Base-by-base conservation (phyloP, 2,329 filamentous ascomycete species). In the Nigrospora osmanthi region DNA sequence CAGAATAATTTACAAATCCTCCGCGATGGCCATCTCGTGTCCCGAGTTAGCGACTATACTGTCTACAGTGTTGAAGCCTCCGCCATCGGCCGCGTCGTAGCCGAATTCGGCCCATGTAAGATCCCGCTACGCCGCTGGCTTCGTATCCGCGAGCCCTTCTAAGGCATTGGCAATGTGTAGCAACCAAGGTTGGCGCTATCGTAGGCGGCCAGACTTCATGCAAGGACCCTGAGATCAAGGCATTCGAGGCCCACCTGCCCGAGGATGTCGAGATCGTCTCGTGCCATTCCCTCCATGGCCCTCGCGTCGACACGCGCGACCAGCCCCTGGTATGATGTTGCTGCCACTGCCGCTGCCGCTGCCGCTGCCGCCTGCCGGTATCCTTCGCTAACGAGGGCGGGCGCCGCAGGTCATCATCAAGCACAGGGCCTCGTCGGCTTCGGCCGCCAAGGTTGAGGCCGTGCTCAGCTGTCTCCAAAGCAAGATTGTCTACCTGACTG, bases 21-120 rank as follows among this genome's bases (percentile, higher is more conserved):
- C 64, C 83, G 81, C 65, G 95, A 95, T 78, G 94, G 94, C 58
- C 90, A 97, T 71, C 78, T 91, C 65, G 93, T 98, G 58, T 96
- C 93, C 57, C 83, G 93, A 69, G 83, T 84, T 67, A 96, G 90
- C 83, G 91, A 97, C 76, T 97, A 90, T 67, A 95, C 96, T 70
- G 89, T 98, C 63, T 98, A 98, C 77, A 95, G 87, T 68, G 93
- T 98, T 66, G 91, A 97, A 69, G 93, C 93, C 50, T 89, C 89
- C 57, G 80, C 84, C 53, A 95, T 98, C 65, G 86, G 89, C 62
- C 78, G 77, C 54, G 87, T 96, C 57, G 93, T 96, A 58, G 85
- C 84, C 51, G 75, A 85, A 58, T 98, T 89, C 66, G 93, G 90
- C 52, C 91, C 91, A 57, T 96, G 89, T 95, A 89, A 73, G 84